Conservation (phyloP, 2,329 filamentous ascomycete species). For the Paracamarosporium sp. region DNA sequence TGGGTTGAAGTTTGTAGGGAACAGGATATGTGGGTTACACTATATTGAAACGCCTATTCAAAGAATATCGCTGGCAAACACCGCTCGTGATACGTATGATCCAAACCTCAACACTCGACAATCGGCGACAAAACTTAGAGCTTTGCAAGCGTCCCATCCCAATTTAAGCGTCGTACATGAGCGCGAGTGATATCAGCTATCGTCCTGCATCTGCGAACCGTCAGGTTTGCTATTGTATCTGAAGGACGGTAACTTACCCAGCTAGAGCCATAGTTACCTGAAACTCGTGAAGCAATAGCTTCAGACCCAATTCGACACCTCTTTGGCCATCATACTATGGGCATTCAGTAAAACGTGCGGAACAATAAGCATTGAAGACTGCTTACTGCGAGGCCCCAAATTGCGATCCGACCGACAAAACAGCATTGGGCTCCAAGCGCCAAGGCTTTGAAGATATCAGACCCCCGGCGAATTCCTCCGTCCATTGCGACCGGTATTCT, state of each 20-base stretch:
- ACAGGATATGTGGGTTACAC: constrained; percentile 7
- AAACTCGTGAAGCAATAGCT: constrained; percentile 45
- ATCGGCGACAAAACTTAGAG: neutral
- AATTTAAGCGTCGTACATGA: constrained; percentile 10
- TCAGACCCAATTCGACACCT: constrained; percentile 53
- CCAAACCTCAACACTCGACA: neutral
- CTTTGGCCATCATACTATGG: constrained; percentile 44
- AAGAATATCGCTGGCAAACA: neutral
- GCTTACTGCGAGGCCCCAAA: constrained; percentile 58
- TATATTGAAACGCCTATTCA: constrained; percentile 1
- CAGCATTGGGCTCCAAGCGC: constrained; percentile 59
- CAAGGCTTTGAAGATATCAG: constrained; percentile 65
- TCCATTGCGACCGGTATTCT: constrained; percentile 69
- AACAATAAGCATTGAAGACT: neutral
- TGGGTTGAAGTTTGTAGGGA: constrained; percentile 13
- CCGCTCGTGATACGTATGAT: neutral
- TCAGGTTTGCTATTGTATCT: neutral
- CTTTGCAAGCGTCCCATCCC: constrained; percentile 4
- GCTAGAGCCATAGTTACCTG: constrained; percentile 36
- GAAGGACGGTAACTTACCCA: constrained; percentile 17
- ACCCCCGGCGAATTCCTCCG: constrained; percentile 62
- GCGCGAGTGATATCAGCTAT: constrained; percentile 8
- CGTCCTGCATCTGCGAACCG: constrained; percentile 5
- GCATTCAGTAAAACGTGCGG: constrained; percentile 8
- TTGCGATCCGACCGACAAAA: constrained; percentile 56